A percentile compares a stretch with the other conserved stretches of the same genome.
Conservation (phyloP, 768 basidiomycete species). For the Tricholoma matsutake region DNA sequence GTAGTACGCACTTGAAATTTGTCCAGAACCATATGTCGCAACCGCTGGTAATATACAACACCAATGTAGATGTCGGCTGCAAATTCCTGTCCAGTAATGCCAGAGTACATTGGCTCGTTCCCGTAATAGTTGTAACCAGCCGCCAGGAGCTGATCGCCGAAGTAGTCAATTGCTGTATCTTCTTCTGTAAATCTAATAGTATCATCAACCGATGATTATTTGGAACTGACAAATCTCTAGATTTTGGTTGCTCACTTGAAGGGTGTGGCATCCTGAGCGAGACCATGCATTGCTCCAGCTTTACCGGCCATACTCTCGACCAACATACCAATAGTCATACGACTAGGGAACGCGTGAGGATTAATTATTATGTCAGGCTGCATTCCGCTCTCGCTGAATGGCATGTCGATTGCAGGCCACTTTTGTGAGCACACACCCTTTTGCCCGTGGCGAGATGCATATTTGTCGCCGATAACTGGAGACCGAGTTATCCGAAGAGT, state of each 20-base stretch:
- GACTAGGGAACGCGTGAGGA: conserved; percentile 97
- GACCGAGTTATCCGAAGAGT: conserved; percentile 91
- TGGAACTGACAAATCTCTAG: conserved; percentile 4
- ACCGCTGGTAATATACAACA: conserved; percentile 96
- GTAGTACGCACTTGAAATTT: conserved; percentile 99
- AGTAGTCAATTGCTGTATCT: conserved; percentile 97
- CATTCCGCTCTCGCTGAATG: conserved; percentile 97
- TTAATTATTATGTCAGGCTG: conserved; percentile 99
- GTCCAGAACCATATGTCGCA: conserved; percentile 99
- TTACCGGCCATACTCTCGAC: conserved; percentile 99
- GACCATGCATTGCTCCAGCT: conserved; percentile 96
- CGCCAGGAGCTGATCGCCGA: conserved; percentile 89
- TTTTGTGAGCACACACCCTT: conserved; percentile 99
- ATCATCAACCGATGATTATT: conserved; percentile 13
- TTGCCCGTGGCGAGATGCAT: conserved; percentile 97
- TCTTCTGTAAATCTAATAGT: conserved; percentile 81
- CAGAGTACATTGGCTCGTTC: conserved; percentile 99
- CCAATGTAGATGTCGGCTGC: conserved; percentile 98
- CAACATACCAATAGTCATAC: conserved; percentile 99
- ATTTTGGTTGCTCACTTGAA: conserved; percentile 70
- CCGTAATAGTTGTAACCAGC: conserved; percentile 99
- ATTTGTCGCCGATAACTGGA: conserved; percentile 99
- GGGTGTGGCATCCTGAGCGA: conserved; percentile 97
- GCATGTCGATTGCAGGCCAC: conserved; percentile 98
- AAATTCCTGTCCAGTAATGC: conserved; percentile 98